Conservation (phyloP, 202 grass and related monocot genomes). For the Zizania palustris region DNA sequence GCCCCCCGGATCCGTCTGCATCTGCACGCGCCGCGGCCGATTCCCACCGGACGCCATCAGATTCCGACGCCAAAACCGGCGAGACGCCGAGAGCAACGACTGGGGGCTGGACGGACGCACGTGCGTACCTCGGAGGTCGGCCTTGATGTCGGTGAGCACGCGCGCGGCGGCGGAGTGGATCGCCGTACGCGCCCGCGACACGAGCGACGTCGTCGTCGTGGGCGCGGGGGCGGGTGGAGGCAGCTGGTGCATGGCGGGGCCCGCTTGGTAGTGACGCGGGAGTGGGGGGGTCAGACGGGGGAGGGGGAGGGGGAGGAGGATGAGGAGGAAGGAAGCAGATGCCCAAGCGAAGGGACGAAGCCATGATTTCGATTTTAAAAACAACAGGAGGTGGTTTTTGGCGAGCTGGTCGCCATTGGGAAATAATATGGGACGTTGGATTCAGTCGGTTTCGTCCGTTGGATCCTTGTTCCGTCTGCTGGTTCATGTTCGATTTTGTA, state of each 20-base stretch:
- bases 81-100: no score
- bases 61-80: conserved; percentile 33
- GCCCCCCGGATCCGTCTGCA: conserved; percentile 54
- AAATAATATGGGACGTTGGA: conserved; percentile 8
- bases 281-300: not conserved
- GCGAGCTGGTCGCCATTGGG: conserved; percentile 20
- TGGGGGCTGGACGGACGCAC: not conserved
- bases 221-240: conserved; percentile 35
- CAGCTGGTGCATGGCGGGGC: conserved; percentile 55
- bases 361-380: conserved; percentile 45
- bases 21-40: conserved; percentile 39
- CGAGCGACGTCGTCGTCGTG: conserved; percentile 50
- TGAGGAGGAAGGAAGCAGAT: conserved; percentile 4
- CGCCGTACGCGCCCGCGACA: conserved; percentile 68
- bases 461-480: conserved; percentile 16
- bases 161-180: conserved; percentile 73
- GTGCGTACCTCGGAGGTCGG: conserved; percentile 62
- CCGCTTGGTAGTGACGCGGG: conserved; percentile 45
- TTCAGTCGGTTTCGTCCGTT: not conserved
- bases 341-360: not conserved
- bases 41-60: conserved; percentile 36
- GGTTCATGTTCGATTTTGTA: no score
- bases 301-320: conserved; percentile 10
- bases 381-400: conserved; percentile 29
- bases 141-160: conserved; percentile 72